Evolutionary conservation across 306 rosid species (phyloP).

Genomic region (Begonia masoniana): DNA sequence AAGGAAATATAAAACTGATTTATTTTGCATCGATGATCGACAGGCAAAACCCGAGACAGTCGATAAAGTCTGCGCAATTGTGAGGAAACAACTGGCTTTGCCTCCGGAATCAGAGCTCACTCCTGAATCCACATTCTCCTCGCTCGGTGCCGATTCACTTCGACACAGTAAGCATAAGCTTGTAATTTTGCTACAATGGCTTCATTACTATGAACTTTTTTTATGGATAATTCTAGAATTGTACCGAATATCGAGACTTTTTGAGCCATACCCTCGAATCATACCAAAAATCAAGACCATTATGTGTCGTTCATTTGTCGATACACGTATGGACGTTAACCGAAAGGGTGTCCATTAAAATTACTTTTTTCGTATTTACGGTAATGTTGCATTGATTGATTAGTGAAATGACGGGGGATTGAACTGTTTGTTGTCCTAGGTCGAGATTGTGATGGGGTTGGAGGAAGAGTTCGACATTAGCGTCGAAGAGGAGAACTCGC

Average conservation of each 20-base stretch:
- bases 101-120: conserved; percentile 23
- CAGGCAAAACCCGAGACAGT: conserved; percentile 33
- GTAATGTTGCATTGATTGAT: neutral
- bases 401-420: neutral
- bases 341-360: too few species aligned
- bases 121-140: conserved; percentile 25
- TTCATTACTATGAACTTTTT: too few species aligned
- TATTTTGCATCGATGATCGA: neutral
- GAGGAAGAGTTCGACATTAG: conserved; percentile 34
- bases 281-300: too few species aligned
- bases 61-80: conserved; percentile 26
- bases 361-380: neutral
- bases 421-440: conserved; percentile 7
- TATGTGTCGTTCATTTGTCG: too few species aligned
- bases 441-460: conserved; percentile 32
- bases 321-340: too few species aligned
- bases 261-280: too few species aligned
- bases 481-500: conserved; percentile 30
- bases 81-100: conserved; percentile 36
- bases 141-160: conserved; percentile 40
- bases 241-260: too few species aligned
- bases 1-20: too few species aligned
- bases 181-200: too few species aligned
- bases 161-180: conserved; percentile 17
- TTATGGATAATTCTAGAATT: too few species aligned